Evolutionary conservation across 139 green algal species (phyloP).

Genomic region (Tetratostichococcus sp.): DNA sequence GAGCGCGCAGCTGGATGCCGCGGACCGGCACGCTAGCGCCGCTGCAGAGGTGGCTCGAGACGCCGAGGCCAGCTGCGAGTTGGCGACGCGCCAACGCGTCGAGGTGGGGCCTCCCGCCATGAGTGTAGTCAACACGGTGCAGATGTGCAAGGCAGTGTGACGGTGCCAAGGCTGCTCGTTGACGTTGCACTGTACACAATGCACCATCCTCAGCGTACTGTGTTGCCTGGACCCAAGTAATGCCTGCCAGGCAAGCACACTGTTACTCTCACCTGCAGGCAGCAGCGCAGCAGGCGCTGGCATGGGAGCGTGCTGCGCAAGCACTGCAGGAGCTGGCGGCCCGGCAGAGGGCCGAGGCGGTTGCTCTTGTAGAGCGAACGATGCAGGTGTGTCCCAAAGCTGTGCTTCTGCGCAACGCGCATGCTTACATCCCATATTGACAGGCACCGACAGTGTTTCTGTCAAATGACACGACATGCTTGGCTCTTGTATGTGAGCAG

Average conservation of each 20-base stretch:
- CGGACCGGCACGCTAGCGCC: background rate
- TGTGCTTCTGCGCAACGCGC: too few species aligned
- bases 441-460: too few species aligned
- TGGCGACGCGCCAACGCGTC: background rate
- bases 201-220: too few species aligned
- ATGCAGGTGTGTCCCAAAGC: background rate
- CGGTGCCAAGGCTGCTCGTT: too few species aligned
- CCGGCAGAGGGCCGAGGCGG: background rate
- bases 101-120: background rate
- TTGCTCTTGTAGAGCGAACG: background rate
- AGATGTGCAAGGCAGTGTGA: too few species aligned
- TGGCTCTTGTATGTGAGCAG: too few species aligned
- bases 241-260: too few species aligned
- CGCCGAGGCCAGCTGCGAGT: background rate
- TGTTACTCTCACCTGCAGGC: background rate
- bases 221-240: too few species aligned
- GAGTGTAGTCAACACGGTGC: too few species aligned
- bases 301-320: background rate
- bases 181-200: too few species aligned
- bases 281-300: background rate
- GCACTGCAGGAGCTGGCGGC: background rate
- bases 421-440: too few species aligned
- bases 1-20: conserved; percentile 26
- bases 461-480: too few species aligned
- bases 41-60: background rate